Evolutionary conservation across 805 yeast species (phyloP), one percentile per base, ranked within the genome.

Genomic region (Barnettozyma wickerhamii): DNA sequence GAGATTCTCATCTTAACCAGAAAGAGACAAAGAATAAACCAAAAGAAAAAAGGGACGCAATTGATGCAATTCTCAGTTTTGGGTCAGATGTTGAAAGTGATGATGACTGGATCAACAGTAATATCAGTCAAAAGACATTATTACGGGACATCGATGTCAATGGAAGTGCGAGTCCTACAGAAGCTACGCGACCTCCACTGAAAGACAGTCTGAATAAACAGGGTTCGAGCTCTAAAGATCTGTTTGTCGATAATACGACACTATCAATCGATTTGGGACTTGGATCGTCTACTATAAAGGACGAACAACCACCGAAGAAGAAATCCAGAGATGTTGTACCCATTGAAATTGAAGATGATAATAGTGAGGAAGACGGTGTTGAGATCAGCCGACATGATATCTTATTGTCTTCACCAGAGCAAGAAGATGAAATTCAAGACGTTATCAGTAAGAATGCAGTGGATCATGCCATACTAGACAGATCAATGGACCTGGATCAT

Each of bases 341-440:
- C 26, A 23, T 23, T 23, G 12, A 23, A 12, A 23, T 23, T 23
- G 26, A 30, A 17, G n/a, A 34, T 18, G 20, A 10, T 34, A 19
- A 26, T 2, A 24, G 27, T 18, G 37, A 35, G 15, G n/a, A 10
- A 10, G 23, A 26, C 3, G 33, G 30, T 15, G 18, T 27, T 10
- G 17, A 10, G 12, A 19, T 35, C 2, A 21, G 20, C 6, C 17
- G 21, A 10, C 43, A 32, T 18, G 27, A 41, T 17, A 24, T 37
- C 3, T 19, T 37, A 10, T 15, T 37, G 13, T 41, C 44, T 18
- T 37, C 41, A 18, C 40, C 40, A 5, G 40, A 21, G 5, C 32
- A 28, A 20, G 40, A 27, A 2, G 35, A 34, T 7, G 13, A 31
- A 5, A 7, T 14, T 4, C 24, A 26, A 7, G 21, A 10, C n/a